Percentiles rank a stretch among this genome's conserved stretches.
phyloP scores from a whole-genome alignment of 1,139 yeast species.

The Geotrichum aggregatum region DNA sequence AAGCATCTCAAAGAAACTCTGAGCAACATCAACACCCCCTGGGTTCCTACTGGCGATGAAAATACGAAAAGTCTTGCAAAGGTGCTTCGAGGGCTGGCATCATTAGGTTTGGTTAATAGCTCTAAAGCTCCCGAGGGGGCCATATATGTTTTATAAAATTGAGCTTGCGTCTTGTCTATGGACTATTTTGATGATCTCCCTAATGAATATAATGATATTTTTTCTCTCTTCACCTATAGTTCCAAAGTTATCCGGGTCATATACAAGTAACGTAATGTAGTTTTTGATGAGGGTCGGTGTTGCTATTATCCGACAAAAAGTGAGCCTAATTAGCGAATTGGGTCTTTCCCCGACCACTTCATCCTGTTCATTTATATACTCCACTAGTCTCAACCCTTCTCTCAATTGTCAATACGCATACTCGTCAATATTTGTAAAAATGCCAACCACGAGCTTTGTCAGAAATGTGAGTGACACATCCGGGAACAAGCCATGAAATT shows the following conservation, averaged over 20 bases:
- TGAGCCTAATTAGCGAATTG: too few relatives aligned
- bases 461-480: constrained; percentile 8
- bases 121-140: constrained; percentile 19
- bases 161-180: background rate
- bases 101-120: constrained; percentile 18
- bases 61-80: constrained; percentile 17
- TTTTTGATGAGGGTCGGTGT: too few relatives aligned
- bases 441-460: constrained; percentile 19
- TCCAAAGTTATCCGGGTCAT: background rate
- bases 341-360: too few relatives aligned
- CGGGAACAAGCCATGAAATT: too few relatives aligned
- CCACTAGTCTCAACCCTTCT: too few relatives aligned
- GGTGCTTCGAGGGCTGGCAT: constrained; percentile 16
- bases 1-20: constrained; percentile 13
- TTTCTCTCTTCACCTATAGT: background rate
- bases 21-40: constrained; percentile 17
- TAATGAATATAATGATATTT: too few relatives aligned
- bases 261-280: too few relatives aligned
- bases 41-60: constrained; percentile 14
- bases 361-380: background rate
- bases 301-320: too few relatives aligned
- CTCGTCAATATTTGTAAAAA: background rate
- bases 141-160: constrained; percentile 8
- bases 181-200: background rate
- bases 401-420: too few relatives aligned